Conservation (phyloP, 495 filamentous ascomycete genomes). For the Cladorrhinum samala region DNA sequence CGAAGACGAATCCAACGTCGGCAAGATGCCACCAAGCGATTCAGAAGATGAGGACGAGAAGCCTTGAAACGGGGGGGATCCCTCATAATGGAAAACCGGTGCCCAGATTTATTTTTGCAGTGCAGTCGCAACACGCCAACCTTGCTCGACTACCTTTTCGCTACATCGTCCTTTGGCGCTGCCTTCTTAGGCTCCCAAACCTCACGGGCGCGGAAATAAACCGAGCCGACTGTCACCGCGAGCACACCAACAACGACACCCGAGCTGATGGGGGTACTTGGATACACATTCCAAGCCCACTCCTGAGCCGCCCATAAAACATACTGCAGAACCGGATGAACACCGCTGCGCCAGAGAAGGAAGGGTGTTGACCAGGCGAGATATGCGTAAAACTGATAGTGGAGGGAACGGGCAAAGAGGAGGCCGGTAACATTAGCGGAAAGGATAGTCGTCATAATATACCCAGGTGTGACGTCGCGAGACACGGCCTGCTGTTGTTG, state of each 20-base stretch:
- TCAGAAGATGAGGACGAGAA: constrained; percentile 45
- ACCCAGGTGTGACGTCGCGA: constrained; percentile 59
- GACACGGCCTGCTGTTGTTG: constrained; percentile 50
- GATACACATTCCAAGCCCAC: constrained; percentile 95
- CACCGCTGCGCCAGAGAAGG: constrained; percentile 74
- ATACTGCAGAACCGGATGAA: constrained; percentile 68
- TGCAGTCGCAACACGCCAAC: neutral
- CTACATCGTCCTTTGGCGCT: constrained; percentile 18
- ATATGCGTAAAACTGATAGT: constrained; percentile 97
- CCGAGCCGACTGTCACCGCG: constrained; percentile 54
- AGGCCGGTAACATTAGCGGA: constrained; percentile 77
- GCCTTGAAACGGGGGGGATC: no score
- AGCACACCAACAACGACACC: constrained; percentile 67
- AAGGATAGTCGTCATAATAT: constrained; percentile 72
- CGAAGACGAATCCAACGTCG: constrained; percentile 71
- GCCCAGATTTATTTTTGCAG: no score
- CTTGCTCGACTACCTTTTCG: constrained; percentile 12
- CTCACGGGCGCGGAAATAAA: constrained; percentile 55
- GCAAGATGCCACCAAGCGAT: constrained; percentile 76
- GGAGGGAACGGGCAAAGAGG: constrained; percentile 83
- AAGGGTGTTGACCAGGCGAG: constrained; percentile 88
- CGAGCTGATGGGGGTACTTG: constrained; percentile 80
- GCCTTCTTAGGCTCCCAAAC: constrained; percentile 25
- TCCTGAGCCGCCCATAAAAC: constrained; percentile 78
- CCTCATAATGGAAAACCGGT: neutral